Base-by-base conservation (phyloP, 129 eudicot genomes). In the Saposhnikovia divaricata region DNA sequence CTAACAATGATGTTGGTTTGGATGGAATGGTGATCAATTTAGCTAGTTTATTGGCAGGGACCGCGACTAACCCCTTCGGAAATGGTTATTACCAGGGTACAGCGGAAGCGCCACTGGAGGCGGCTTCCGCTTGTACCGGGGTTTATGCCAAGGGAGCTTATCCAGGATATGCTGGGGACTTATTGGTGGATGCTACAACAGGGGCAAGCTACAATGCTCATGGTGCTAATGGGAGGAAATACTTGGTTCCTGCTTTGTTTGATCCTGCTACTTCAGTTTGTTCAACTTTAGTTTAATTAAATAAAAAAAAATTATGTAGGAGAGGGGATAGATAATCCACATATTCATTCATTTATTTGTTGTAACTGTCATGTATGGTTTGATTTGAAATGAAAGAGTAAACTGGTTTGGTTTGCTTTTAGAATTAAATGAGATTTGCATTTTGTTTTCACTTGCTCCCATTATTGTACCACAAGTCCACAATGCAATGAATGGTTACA, bases 81-180 rank as follows among this genome's bases (percentile, higher is more conserved):
- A 77, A 77, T 3, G 79, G 79, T 14, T 77, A 31, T 27, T 77
- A 50, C 18, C 70, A 77, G 79, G 79, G 79, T 5, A 12, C 46
- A 3, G 45, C 70, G 8, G 55, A 40, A 51, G 89, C 87, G 27
- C 89, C 85, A 0, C 72, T 86, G 10, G 89, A 86, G 59, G 89
- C 89, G 69, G 85, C 85, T 15, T 81, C 89, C 5, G 87, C 87
- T 3, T 86, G 89, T 9, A 80, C 89, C 0, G 89, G 89, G 31
- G 85, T 86, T 5, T 86, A 81, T 27, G 87, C 76, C 1, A 80
- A 74, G 25, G 89, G 89, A 2, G 86, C 89, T 6, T 86, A 80
- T 39, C 89, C 87, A 3, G 89, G 89, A n/a, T 83, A 86, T 34
- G 85, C 89, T 9, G 89, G 89, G 47, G 79, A 84, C 48, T 34